A percentile compares a stretch with the other conserved stretches of the same genome.
Evolutionary conservation across 176 grass and related monocot species (phyloP).

Genomic region (Eragrostis nindensis): DNA sequence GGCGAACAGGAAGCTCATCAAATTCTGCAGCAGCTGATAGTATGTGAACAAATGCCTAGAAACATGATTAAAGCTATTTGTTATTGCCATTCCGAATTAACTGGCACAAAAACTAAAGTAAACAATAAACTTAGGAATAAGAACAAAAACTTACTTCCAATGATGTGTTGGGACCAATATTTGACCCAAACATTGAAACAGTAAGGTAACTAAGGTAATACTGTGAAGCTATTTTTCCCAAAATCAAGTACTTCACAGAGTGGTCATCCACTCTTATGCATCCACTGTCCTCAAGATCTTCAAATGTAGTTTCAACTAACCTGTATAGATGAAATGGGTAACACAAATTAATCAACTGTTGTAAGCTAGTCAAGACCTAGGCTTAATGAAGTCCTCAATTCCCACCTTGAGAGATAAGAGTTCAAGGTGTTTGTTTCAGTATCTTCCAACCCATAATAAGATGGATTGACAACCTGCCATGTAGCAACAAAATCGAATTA

Average conservation of each 20-base stretch:
- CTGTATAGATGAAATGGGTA: conserved; percentile 51
- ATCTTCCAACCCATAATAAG: conserved; percentile 93
- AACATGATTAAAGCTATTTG: conserved; percentile 26
- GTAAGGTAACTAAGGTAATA: conserved; percentile 98
- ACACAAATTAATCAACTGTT: conserved; percentile 40
- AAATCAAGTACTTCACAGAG: conserved; percentile 82
- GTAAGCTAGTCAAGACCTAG: conserved; percentile 39
- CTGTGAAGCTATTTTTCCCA: conserved; percentile 94
- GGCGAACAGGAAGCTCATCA: conserved; percentile 94
- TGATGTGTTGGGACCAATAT: conserved; percentile 79
- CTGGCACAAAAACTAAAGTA: conserved; percentile 1
- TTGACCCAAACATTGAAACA: conserved; percentile 96
- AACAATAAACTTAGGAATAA: conserved; percentile 22
- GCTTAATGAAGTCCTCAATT: conserved; percentile 36
- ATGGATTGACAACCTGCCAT: conserved; percentile 87
- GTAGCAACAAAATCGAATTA: conserved; percentile 10
- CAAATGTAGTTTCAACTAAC: conserved; percentile 90
- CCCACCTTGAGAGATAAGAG: conserved; percentile 92
- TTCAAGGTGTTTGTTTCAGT: conserved; percentile 77
- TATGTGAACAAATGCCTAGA: conserved; percentile 86
- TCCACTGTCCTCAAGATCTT: conserved; percentile 97
- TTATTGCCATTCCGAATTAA: conserved; percentile 39
- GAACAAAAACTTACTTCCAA: conserved; percentile 68
- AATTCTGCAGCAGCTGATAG: conserved; percentile 88
- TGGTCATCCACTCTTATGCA: conserved; percentile 87